These are phyloP conservation scores for Ophiocordyceps camponoti-saundersi DNA, from an alignment of 2,329 filamentous ascomycete species.

Conservation along the genomic window DNA sequence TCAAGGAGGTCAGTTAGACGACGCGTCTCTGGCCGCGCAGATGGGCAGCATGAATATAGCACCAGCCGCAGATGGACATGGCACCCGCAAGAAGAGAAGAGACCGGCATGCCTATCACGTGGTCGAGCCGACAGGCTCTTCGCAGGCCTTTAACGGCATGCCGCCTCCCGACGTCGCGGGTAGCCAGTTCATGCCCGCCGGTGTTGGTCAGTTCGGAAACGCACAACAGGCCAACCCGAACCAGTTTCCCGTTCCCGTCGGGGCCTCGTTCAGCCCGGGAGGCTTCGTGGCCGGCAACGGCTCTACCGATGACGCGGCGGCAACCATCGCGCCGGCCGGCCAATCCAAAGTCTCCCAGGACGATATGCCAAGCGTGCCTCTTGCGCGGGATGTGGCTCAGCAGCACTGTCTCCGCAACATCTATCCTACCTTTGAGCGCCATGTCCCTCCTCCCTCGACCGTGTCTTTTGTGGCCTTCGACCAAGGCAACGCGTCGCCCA, in stretches of 20 bases:
- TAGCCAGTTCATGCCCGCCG: conserved; percentile 20
- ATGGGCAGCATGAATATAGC: conserved; percentile 63
- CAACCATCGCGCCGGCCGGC: conserved; percentile 16
- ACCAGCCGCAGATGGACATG: conserved; percentile 16
- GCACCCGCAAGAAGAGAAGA: conserved; percentile 68
- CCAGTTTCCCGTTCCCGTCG: conserved; percentile 46
- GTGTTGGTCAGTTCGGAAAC: conserved; percentile 24
- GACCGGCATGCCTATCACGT: conserved; percentile 85
- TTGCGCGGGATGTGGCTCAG: conserved; percentile 66
- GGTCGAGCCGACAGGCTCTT: conserved; percentile 54
- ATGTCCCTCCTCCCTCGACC: conserved; percentile 74
- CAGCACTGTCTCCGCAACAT: conserved; percentile 74
- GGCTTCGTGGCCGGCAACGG: conserved; percentile 8
- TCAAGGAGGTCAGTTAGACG: conserved; percentile 17
- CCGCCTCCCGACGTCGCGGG: conserved; percentile 36
- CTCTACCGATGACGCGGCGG: conserved; percentile 12
- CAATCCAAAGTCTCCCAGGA: conserved; percentile 60
- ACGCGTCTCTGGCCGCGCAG: conserved; percentile 46
- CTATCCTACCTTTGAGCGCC: conserved; percentile 90
- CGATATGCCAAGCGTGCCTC: conserved; percentile 80
- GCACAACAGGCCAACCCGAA: conserved; percentile 17
- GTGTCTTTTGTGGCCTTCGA: conserved; percentile 88
- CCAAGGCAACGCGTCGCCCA: conserved; percentile 91
- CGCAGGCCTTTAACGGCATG: conserved; percentile 54
- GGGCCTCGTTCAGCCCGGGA: conserved; percentile 20